phyloP scores from a whole-genome alignment of 371 early-diverging fungal species.

The Mucor lusitanicus region DNA sequence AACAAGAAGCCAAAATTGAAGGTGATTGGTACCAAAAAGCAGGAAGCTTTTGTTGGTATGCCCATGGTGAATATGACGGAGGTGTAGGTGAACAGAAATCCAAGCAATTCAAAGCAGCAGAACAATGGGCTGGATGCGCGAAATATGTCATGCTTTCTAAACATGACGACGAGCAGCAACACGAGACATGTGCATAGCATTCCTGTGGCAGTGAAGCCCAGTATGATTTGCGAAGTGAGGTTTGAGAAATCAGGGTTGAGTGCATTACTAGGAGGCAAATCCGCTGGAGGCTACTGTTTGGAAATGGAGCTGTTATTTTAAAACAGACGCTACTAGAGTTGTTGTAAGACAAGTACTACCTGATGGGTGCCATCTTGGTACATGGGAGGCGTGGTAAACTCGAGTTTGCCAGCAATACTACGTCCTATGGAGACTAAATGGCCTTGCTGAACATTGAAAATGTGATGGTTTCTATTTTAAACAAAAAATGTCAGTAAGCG shows the following conservation, averaged over 20 bases:
- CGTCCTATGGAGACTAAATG: slow-evolving; percentile 38
- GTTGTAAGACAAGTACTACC: slow-evolving; percentile 23
- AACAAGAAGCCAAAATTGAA: slow-evolving; percentile 54
- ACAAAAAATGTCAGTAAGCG: no score
- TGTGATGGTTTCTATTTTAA: slow-evolving; percentile 43
- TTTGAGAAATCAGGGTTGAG: slow-evolving; percentile 47
- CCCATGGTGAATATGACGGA: slow-evolving; percentile 50
- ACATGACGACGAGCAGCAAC: slow-evolving; percentile 28
- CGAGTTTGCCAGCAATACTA: slow-evolving; percentile 43
- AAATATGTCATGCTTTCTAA: slow-evolving; percentile 46
- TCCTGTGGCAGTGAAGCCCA: slow-evolving; percentile 35
- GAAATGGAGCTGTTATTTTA: slow-evolving; percentile 26
- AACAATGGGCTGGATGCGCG: slow-evolving; percentile 61
- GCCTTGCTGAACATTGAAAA: slow-evolving; percentile 52
- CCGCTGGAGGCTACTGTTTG: slow-evolving; percentile 41
- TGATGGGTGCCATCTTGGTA: slow-evolving; percentile 48
- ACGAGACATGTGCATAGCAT: slow-evolving; percentile 23
- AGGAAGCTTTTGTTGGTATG: slow-evolving; percentile 37
- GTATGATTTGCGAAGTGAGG: slow-evolving; percentile 33
- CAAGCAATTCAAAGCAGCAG: slow-evolving; percentile 53
- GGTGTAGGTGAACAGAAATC: slow-evolving; percentile 50
- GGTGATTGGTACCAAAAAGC: slow-evolving; percentile 42
- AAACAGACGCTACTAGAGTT: slow-evolving; percentile 40
- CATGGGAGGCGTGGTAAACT: slow-evolving; percentile 41
- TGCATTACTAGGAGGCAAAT: slow-evolving; percentile 47